phyloP scores from a whole-genome alignment of 2,329 filamentous ascomycete genomes.

The Exophiala calicioides region DNA sequence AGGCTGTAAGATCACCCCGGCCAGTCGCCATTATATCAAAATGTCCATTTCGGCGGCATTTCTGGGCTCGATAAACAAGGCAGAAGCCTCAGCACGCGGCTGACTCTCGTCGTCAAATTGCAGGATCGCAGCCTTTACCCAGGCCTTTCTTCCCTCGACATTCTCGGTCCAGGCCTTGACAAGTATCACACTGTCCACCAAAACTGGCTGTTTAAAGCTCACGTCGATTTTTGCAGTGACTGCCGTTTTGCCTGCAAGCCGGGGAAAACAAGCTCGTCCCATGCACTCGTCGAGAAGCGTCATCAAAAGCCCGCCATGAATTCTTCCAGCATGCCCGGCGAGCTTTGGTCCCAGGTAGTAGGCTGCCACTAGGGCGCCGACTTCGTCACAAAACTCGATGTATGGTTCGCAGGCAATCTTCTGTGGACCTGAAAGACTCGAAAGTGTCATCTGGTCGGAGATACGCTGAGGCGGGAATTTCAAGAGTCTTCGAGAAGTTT shows the following conservation, averaged over 20 bases:
- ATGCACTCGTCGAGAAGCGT: constrained; percentile 42
- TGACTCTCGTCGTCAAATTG: constrained; percentile 33
- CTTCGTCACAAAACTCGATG: constrained; percentile 2
- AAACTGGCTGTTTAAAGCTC: constrained; percentile 38
- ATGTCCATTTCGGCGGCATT: constrained; percentile 20
- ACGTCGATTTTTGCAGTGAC: constrained; percentile 43
- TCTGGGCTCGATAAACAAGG: constrained; percentile 42
- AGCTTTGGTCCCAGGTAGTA: constrained; percentile 39
- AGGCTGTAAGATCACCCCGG: background rate
- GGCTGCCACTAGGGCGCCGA: constrained; percentile 1
- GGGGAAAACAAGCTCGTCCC: constrained; percentile 38
- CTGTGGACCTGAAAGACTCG: constrained; percentile 1
- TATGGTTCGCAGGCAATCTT: constrained; percentile 1
- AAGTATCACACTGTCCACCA: constrained; percentile 38
- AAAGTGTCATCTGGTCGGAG: constrained; percentile 6
- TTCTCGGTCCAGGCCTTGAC: constrained; percentile 36
- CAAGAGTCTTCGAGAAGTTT: background rate
- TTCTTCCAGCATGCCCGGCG: constrained; percentile 39
- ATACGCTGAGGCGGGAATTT: background rate
- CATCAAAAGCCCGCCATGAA: constrained; percentile 39
- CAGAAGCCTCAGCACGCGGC: constrained; percentile 39
- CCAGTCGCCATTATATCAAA: background rate
- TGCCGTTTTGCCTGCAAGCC: constrained; percentile 37
- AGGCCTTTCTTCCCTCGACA: constrained; percentile 41
- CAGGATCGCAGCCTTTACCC: constrained; percentile 39